Evolutionary conservation across 1,284 basidiomycete species (phyloP), one percentile per base, ranked within the genome.

Genomic region (Filobasidium uniguttulatum): DNA sequence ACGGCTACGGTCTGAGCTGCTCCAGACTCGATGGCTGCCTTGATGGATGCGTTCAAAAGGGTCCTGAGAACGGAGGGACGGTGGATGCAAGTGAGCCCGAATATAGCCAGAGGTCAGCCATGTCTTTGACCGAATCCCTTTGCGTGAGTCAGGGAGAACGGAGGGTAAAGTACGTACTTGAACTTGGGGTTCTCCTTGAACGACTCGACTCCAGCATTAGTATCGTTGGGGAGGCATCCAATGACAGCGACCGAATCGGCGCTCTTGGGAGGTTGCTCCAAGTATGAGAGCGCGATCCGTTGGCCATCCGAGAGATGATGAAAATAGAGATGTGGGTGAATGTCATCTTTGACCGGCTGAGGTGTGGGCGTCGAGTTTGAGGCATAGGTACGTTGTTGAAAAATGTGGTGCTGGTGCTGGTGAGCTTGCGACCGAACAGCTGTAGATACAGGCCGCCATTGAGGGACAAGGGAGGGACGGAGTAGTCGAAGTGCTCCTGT

Each of bases 291-390:
- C 1, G 56, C 56, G 15, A 62, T 33, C 2, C 36, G 36, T 7
- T 30, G 35, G 10, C 50, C 36, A 2, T 34, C n/a, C 5, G 44
- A 55, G 44, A 54, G 53, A 5, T 56, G 52, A 53, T 68, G 66
- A 53, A 66, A 68, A 55, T 62, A 58, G 15, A 68, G 58, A 50
- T 64, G 55, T 12, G 62, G 59, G 49, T 68, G 64, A 10, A 54
- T 56, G 3, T 62, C 62, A 55, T 67, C 65, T 55, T 59, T 59
- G 2, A 49, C 34, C 30, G 23, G n/a, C 20, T 28, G 30, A 19
- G 40, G 23, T 15, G 40, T 12, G 12, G 40, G 26, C 10, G 40
- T 6, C 10, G 17, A 44, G 25, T 10, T 8, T 14, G 12, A 20
- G 36, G 19, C 19, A 12, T 8, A 38, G 40, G 40, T n/a, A n/a